A percentile compares a stretch with the other conserved stretches of the same genome.
phyloP scores from a whole-genome alignment of 257 asterid genomes.

The Coffea canephora region DNA sequence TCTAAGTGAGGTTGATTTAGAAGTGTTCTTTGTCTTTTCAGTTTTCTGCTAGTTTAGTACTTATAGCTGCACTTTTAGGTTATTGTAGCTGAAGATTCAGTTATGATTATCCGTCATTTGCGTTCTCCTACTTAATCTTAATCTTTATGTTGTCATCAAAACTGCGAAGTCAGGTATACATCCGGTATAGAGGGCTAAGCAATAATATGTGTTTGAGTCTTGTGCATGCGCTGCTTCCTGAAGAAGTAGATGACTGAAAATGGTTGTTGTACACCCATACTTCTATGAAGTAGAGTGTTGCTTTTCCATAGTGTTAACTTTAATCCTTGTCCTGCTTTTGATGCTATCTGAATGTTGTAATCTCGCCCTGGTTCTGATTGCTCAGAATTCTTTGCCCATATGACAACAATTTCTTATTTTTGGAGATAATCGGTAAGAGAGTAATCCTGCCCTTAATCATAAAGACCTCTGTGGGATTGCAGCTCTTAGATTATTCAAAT shows the following conservation, averaged over 20 bases:
- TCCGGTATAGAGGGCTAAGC: background rate
- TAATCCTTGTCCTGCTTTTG: background rate
- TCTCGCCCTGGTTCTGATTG: background rate
- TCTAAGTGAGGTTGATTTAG: no score
- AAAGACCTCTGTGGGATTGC: background rate
- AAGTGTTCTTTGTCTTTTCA: no score
- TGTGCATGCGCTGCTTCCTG: background rate
- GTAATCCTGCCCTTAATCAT: background rate
- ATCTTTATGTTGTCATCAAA: background rate
- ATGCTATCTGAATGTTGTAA: background rate
- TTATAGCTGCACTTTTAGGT: no score
- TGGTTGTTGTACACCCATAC: background rate
- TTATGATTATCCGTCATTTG: background rate
- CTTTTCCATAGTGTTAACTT: background rate
- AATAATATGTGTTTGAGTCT: no score
- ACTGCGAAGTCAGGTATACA: background rate
- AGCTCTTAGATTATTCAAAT: background rate
- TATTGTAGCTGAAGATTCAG: background rate
- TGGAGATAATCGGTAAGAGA: background rate
- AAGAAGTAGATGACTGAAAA: background rate
- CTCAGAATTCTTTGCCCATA: background rate
- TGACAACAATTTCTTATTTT: background rate
- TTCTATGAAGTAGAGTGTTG: background rate
- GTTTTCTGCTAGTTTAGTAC: no score
- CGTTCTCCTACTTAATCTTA: background rate